phyloP scores from a whole-genome alignment of 495 filamentous ascomycete species.

The Talaromyces ruber region DNA sequence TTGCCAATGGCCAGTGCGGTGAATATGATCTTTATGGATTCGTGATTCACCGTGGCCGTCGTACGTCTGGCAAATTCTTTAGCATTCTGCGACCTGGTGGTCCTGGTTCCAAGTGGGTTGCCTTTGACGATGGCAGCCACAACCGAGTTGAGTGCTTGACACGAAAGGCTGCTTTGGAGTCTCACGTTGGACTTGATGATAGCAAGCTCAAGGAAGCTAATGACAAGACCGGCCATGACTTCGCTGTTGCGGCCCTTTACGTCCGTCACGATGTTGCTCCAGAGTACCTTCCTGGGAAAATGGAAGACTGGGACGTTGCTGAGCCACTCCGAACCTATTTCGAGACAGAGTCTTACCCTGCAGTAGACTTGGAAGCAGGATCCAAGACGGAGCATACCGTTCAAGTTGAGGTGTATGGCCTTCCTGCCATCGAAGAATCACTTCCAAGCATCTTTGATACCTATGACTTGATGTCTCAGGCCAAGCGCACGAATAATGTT shows the following conservation, averaged over 20 bases:
- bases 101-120: conserved; percentile 49
- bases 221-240: conserved; percentile 45
- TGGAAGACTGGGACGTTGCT: conserved; percentile 32
- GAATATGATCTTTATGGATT: conserved; percentile 55
- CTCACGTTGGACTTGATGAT: conserved; percentile 41
- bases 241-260: conserved; percentile 51
- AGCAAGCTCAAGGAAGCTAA: conserved; percentile 22
- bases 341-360: conserved; percentile 20
- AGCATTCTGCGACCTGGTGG: conserved; percentile 52
- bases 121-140: conserved; percentile 46
- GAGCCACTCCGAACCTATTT: conserved; percentile 29
- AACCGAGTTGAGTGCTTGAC: conserved; percentile 51
- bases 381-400: conserved; percentile 14
- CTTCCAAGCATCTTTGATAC: conserved; percentile 33
- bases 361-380: conserved; percentile 8
- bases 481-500: conserved; percentile 26
- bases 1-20: conserved; percentile 23
- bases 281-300: conserved; percentile 32
- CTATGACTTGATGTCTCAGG: conserved; percentile 38
- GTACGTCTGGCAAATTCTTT: conserved; percentile 53
- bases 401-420: conserved; percentile 34
- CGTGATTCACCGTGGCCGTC: conserved; percentile 51
- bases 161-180: conserved; percentile 44
- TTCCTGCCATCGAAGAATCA: conserved; percentile 22
- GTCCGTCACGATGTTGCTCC: conserved; percentile 43